Evolutionary conservation across 2,329 filamentous ascomycete species (phyloP).

Genomic region (Colletotrichum salicis): DNA sequence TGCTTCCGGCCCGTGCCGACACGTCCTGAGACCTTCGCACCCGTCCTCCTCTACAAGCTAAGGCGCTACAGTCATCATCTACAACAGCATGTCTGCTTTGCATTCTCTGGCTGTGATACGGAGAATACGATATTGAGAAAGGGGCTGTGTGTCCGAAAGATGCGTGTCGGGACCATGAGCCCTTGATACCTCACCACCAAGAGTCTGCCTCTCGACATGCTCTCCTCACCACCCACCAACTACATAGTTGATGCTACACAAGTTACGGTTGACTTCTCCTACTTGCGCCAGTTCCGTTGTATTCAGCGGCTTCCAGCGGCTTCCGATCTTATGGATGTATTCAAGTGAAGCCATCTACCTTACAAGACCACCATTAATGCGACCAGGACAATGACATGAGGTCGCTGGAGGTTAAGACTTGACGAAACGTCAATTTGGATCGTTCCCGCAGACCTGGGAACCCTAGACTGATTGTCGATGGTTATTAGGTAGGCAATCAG

Average conservation of each 20-base stretch:
- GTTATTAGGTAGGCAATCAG: constrained; percentile 10
- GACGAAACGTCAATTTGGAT: constrained; percentile 7
- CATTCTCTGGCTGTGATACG: no score
- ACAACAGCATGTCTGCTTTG: neutral
- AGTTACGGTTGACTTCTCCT: neutral
- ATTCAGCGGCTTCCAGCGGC: no score
- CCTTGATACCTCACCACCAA: neutral
- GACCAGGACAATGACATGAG: neutral
- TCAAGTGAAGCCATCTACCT: neutral
- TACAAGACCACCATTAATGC: neutral
- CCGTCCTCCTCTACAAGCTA: neutral
- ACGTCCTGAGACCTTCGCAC: neutral
- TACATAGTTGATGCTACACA: neutral
- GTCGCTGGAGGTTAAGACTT: neutral
- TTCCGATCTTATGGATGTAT: neutral
- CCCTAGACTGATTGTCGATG: constrained; percentile 2
- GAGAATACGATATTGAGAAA: no score
- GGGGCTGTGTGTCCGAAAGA: no score
- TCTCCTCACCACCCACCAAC: neutral
- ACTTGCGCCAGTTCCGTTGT: neutral
- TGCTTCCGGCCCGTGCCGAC: neutral
- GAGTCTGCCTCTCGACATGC: neutral
- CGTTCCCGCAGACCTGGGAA: neutral
- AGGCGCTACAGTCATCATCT: neutral
- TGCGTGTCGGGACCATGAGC: no score